A percentile compares a stretch with the other conserved stretches of the same genome.
Evolutionary conservation across 2,329 filamentous ascomycete genomes (phyloP).

Genomic region (Xenosphaeropsis pyriputrescens): DNA sequence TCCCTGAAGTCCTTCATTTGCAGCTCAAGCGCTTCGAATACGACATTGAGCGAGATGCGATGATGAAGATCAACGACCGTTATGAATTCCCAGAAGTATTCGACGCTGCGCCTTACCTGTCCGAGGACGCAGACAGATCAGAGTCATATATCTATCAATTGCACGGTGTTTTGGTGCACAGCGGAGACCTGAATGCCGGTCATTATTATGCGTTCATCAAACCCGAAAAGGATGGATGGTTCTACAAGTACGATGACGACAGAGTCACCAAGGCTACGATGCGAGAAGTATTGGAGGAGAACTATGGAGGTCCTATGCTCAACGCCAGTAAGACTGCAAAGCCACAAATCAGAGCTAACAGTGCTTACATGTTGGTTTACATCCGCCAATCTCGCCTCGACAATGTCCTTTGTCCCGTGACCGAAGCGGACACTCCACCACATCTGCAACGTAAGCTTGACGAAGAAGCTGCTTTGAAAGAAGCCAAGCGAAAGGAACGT

Average conservation of each 20-base stretch:
- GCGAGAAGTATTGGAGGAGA: slow-evolving; percentile 87
- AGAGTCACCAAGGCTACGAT: slow-evolving; percentile 88
- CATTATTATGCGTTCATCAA: slow-evolving; percentile 98
- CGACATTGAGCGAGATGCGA: slow-evolving; percentile 86
- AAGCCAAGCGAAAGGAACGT: slow-evolving; percentile 71
- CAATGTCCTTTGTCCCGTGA: slow-evolving; percentile 62
- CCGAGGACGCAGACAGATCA: slow-evolving; percentile 71
- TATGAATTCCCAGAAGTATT: slow-evolving; percentile 80
- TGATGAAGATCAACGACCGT: slow-evolving; percentile 97
- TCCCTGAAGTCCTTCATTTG: slow-evolving; percentile 85
- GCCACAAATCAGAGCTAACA: slow-evolving; percentile 53
- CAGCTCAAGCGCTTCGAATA: slow-evolving; percentile 98
- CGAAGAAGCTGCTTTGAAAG: slow-evolving; percentile 64
- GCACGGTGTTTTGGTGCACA: slow-evolving; percentile 91
- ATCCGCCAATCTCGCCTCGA: slow-evolving; percentile 80
- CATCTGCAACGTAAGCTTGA: slow-evolving; percentile 69
- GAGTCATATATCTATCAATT: slow-evolving; percentile 87
- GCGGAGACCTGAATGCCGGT: slow-evolving; percentile 88
- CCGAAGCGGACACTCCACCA: slow-evolving; percentile 62
- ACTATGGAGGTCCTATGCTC: slow-evolving; percentile 61
- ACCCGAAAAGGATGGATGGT: slow-evolving; percentile 81
- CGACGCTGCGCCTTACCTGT: slow-evolving; percentile 76
- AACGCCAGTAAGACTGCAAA: slow-evolving; percentile 34
- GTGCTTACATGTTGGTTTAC: slow-evolving; percentile 98
- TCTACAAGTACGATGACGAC: slow-evolving; percentile 96